Evolutionary conservation across 2,329 filamentous ascomycete species (phyloP), one percentile per base, ranked within the genome.

Genomic region (Microcyclosporella mali): DNA sequence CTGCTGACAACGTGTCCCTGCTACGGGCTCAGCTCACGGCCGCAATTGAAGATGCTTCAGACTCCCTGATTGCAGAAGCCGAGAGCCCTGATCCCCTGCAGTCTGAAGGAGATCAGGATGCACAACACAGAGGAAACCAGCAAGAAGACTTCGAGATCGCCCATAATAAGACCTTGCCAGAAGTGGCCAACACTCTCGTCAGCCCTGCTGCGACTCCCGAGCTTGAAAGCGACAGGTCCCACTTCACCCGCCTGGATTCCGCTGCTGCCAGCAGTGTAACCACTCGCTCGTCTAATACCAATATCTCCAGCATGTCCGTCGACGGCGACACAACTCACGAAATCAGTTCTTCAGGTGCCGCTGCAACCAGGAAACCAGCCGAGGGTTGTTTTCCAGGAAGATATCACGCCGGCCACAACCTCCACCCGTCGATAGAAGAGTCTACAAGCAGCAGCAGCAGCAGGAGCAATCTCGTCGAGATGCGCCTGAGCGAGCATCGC

Each of bases 331-430:
- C 21, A 9, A 25, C 21, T n/a, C 8, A 36, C 18, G 18, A 19
- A 36, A 17, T 21, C n/a, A n/a, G n/a, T n/a, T n/a, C n/a, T n/a
- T n/a, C n/a, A n/a, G n/a, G n/a, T n/a, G n/a, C n/a, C n/a, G n/a
- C n/a, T n/a, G n/a, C n/a, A n/a, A n/a, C n/a, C n/a, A n/a, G n/a
- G n/a, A n/a, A n/a, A n/a, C n/a, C n/a, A n/a, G n/a, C n/a, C n/a
- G n/a, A n/a, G n/a, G n/a, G n/a, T n/a, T 25, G 16, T 36, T 36
- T 43, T 3, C 33, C 38, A 6, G 31, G 40, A 21, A 42, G 28
- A 18, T 43, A 50, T 30, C 41, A 41, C 15, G 42, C 40, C n/a
- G 47, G 47, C 16, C 28, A 46, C 12, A 28, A n/a, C 2, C 21
- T 50, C 19, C 43, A 41, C 14, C 50, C 40, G 47, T 43, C 37